Conservation (phyloP, 1,139 yeast genomes). For the Suhomyces choctaworum region DNA sequence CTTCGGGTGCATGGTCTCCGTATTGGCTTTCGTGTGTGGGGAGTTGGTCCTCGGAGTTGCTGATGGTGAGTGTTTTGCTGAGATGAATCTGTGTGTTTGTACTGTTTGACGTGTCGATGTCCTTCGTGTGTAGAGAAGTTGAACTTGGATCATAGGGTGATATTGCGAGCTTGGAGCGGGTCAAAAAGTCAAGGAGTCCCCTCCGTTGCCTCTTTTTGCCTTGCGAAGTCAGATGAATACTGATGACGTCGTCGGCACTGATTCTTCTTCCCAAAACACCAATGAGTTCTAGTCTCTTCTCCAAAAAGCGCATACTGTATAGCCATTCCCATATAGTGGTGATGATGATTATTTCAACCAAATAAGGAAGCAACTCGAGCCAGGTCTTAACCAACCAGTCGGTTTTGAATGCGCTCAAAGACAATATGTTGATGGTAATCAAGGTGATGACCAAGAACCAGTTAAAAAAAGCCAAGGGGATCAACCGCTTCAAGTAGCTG, state of each 20-base stretch:
- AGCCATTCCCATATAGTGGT: constrained; percentile 57
- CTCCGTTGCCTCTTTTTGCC: not conserved
- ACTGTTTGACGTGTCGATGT: constrained; percentile 2
- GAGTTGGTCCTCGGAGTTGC: not conserved
- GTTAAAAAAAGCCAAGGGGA: constrained; percentile 44
- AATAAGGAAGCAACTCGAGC: constrained; percentile 38
- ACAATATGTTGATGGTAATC: constrained; percentile 30
- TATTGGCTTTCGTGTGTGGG: constrained; percentile 8
- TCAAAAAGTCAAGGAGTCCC: constrained; percentile 1
- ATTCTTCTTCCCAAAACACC: constrained; percentile 52
- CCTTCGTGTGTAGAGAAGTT: constrained; percentile 4
- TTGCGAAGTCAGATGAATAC: constrained; percentile 10
- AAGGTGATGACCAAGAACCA: constrained; percentile 35
- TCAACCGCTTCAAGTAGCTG: constrained; percentile 35
- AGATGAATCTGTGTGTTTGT: constrained; percentile 6
- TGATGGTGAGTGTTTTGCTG: constrained; percentile 6
- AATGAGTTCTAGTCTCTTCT: constrained; percentile 42
- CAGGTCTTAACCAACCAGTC: constrained; percentile 40
- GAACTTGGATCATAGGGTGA: constrained; percentile 3
- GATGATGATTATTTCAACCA: constrained; percentile 40
- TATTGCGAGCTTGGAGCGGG: not conserved
- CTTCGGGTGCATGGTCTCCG: constrained; percentile 5
- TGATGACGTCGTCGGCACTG: constrained; percentile 36
- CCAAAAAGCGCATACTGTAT: constrained; percentile 42
- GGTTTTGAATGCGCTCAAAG: constrained; percentile 25